Evolutionary conservation across 768 basidiomycete genomes (phyloP).

Genomic region (Tephrocybe sp.): DNA sequence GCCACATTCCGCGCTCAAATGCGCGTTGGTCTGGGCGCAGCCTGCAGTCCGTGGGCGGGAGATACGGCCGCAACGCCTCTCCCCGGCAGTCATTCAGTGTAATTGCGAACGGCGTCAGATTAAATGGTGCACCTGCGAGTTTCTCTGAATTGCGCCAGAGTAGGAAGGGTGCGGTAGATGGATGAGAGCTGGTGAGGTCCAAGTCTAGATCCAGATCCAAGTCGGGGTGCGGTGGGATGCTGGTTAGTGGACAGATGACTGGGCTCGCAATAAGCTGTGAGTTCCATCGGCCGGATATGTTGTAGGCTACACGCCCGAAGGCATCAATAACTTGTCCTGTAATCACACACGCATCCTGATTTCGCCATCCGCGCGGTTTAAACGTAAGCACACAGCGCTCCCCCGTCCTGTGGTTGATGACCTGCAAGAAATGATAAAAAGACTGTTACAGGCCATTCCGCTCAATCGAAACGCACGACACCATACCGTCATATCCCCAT

Average conservation of each 20-base stretch:
- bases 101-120: constrained; percentile 92
- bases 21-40: constrained; percentile 92
- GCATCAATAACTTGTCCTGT: constrained; percentile 77
- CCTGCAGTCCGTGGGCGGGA: constrained; percentile 91
- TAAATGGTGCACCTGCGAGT: constrained; percentile 76
- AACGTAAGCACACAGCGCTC: constrained; percentile 89
- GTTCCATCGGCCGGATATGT: constrained; percentile 95
- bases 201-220: constrained; percentile 33
- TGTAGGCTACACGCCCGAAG: constrained; percentile 65
- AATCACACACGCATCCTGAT: constrained; percentile 89
- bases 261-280: constrained; percentile 87
- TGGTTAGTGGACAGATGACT: constrained; percentile 43
- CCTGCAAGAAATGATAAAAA: constrained; percentile 27
- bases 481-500: constrained; percentile 91
- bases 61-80: constrained; percentile 61
- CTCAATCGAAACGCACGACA: neutral
- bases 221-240: constrained; percentile 69
- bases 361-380: constrained; percentile 95
- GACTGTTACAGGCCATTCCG: no score
- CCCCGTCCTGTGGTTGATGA: constrained; percentile 87
- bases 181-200: neutral
- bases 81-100: constrained; percentile 86
- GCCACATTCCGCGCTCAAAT: constrained; percentile 87
- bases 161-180: constrained; percentile 46
- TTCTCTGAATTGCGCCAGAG: constrained; percentile 95